Conservation (phyloP, 768 basidiomycete genomes). For the Russula dissimulans region DNA sequence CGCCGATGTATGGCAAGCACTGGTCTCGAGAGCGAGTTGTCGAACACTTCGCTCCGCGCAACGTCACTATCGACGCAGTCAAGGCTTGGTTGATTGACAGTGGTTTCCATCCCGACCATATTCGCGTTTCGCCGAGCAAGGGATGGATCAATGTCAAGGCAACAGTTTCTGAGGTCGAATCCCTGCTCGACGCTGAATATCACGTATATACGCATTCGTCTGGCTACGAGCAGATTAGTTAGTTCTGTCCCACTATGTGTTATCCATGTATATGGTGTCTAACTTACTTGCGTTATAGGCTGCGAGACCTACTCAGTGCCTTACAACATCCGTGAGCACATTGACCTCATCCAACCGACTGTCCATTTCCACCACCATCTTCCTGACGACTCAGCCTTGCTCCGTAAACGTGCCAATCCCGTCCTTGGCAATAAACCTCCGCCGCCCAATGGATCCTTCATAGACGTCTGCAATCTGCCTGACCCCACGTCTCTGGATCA, state of each 20-base stretch:
- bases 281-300: conserved; percentile 16
- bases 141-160: conserved; percentile 36
- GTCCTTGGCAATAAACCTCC: too few relatives aligned
- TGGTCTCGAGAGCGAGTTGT: conserved; percentile 34
- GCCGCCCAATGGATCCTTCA: too few relatives aligned
- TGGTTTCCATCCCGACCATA: conserved; percentile 30
- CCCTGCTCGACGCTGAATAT: conserved; percentile 35
- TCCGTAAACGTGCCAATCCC: conserved; percentile 8
- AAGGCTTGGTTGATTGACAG: conserved; percentile 31
- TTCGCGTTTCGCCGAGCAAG: conserved; percentile 27
- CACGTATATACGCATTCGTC: conserved; percentile 33
- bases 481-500: conserved; percentile 19
- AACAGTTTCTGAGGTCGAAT: conserved; percentile 37
- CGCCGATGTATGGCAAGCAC: conserved; percentile 38
- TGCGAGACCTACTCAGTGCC: conserved; percentile 38
- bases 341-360: conserved; percentile 39
- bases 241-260: background rate
- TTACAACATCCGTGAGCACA: conserved; percentile 28
- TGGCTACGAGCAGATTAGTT: conserved; percentile 32
- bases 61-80: conserved; percentile 32
- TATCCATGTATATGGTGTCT: background rate
- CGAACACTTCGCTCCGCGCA: conserved; percentile 34
- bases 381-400: background rate
- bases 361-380: conserved; percentile 31
- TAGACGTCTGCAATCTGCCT: background rate